These are phyloP conservation scores for Hymenoscyphus infarciens DNA, from an alignment of 2,329 filamentous ascomycete species.

Conservation along the genomic window DNA sequence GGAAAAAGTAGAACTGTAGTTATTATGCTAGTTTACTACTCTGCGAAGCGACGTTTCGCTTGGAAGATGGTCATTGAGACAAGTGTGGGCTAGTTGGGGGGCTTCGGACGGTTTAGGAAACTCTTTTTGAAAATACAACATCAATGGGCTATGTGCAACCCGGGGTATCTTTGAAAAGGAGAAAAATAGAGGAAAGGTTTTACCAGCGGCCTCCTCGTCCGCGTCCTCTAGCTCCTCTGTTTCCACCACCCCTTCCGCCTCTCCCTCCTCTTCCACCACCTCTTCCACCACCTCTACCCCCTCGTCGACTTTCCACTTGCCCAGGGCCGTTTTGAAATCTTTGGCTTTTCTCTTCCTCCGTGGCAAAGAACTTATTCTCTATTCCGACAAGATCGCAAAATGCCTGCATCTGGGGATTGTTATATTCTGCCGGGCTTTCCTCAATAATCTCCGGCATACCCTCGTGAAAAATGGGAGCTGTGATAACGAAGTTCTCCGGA, in stretches of 20 bases:
- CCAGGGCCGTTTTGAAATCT: slow-evolving; percentile 57
- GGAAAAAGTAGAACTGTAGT: too few species aligned
- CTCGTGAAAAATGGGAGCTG: slow-evolving; percentile 67
- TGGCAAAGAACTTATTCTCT: slow-evolving; percentile 69
- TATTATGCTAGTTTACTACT: too few species aligned
- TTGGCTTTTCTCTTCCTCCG: slow-evolving; percentile 63
- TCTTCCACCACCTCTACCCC: slow-evolving; percentile 25
- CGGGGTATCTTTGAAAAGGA: slow-evolving; percentile 24
- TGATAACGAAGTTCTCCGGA: slow-evolving; percentile 73
- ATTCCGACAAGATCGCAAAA: slow-evolving; percentile 80
- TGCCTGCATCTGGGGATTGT: slow-evolving; percentile 76
- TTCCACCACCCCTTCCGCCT: slow-evolving; percentile 33
- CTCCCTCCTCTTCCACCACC: slow-evolving; percentile 33
- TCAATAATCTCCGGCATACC: slow-evolving; percentile 53
- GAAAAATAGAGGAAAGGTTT: slow-evolving; percentile 6
- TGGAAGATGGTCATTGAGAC: background rate
- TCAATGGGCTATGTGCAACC: background rate
- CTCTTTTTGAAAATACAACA: background rate
- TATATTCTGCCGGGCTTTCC: slow-evolving; percentile 74
- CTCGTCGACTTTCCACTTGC: slow-evolving; percentile 36
- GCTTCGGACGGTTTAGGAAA: background rate
- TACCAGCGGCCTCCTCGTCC: slow-evolving; percentile 27
- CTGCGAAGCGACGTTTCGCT: background rate
- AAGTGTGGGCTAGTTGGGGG: background rate
- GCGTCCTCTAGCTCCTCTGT: slow-evolving; percentile 37